Conservation (phyloP, 129 eudicot genomes). For the Kitagawia praeruptora region DNA sequence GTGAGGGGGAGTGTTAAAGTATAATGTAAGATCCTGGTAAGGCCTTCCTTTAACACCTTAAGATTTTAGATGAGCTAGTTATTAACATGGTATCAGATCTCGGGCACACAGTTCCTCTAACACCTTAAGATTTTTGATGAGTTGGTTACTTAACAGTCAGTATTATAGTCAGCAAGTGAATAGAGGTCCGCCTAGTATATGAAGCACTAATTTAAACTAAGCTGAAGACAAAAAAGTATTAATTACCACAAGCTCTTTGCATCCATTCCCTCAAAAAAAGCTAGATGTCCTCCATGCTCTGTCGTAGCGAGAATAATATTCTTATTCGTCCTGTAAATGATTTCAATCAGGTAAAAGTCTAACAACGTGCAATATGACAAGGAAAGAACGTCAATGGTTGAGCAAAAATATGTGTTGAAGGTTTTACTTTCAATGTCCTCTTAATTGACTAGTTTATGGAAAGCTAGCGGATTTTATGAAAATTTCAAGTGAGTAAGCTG, state of each 20-base stretch:
- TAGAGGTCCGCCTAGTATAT: conserved; percentile 2
- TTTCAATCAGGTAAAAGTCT: conserved; percentile 14
- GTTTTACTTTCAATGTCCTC: neutral
- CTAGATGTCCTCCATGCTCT: conserved; percentile 93
- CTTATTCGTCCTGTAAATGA: conserved; percentile 44
- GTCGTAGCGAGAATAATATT: conserved; percentile 77
- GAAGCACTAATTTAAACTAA: neutral
- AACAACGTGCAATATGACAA: neutral
- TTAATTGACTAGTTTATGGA: neutral
- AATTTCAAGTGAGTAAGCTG: neutral
- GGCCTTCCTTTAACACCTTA: too few relatives aligned
- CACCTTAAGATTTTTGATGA: too few relatives aligned
- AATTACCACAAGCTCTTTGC: conserved; percentile 74
- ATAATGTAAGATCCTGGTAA: too few relatives aligned
- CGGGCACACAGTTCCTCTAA: too few relatives aligned
- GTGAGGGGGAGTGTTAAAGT: too few relatives aligned
- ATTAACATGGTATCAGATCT: too few relatives aligned
- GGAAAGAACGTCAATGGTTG: neutral
- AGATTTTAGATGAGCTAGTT: too few relatives aligned
- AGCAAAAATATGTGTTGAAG: neutral
- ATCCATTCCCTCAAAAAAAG: conserved; percentile 75
- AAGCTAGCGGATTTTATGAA: neutral
- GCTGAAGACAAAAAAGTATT: neutral
- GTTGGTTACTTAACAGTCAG: too few relatives aligned
- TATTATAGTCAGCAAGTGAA: neutral